phyloP scores from a whole-genome alignment of 2,329 filamentous ascomycete species.

The Coniella vitis region DNA sequence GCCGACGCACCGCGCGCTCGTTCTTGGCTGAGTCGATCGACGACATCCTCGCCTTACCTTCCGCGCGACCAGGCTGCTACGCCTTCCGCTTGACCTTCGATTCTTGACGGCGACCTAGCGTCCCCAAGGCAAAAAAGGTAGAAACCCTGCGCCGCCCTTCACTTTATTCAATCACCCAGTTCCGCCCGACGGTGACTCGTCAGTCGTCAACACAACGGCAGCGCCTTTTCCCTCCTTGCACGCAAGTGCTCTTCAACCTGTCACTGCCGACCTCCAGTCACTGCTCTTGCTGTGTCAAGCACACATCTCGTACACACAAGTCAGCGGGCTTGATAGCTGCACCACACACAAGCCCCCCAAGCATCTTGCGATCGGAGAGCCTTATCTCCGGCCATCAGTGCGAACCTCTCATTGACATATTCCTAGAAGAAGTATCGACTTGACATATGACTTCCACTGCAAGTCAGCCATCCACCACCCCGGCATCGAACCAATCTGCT shows the following conservation, averaged over 20 bases:
- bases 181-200: background rate
- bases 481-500: conserved; percentile 51
- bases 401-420: conserved; percentile 11
- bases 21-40: background rate
- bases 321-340: conserved; percentile 9
- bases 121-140: background rate
- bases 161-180: background rate
- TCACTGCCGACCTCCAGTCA: too few species aligned
- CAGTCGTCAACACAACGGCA: conserved; percentile 1
- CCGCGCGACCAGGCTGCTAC: background rate
- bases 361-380: conserved; percentile 2
- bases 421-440: conserved; percentile 18
- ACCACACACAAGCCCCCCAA: background rate
- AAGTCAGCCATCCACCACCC: conserved; percentile 44
- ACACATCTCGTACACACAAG: background rate
- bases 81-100: background rate
- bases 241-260: background rate
- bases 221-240: conserved; percentile 2
- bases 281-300: background rate
- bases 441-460: conserved; percentile 56
- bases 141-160: background rate
- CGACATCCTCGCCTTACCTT: background rate
- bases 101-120: background rate
- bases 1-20: conserved; percentile 1
- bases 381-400: background rate